A percentile compares a stretch with the other conserved stretches of the same genome.
Conservation (phyloP, 805 yeast genomes). For the Wickerhamomyces hampshirensis region DNA sequence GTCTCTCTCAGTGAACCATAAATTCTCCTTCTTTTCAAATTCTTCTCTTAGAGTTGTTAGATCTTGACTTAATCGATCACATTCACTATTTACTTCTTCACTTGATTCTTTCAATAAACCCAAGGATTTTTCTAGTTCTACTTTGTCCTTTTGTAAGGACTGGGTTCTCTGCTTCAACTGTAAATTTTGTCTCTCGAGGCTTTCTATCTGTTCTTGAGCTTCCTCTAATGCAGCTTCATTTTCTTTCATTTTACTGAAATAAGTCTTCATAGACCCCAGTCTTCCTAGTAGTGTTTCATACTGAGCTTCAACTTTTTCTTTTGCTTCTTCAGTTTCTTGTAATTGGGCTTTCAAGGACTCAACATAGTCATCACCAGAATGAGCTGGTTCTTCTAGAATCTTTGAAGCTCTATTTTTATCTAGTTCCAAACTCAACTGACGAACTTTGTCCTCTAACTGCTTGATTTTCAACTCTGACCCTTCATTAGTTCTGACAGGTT, state of each 20-base stretch:
- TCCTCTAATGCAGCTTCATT: conserved; percentile 58
- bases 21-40: conserved; percentile 18
- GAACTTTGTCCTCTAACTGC: conserved; percentile 11
- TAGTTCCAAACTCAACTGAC: conserved; percentile 10
- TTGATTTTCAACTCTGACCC: not conserved
- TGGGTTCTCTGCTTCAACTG: conserved; percentile 31
- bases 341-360: conserved; percentile 27
- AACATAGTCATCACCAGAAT: conserved; percentile 8
- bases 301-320: conserved; percentile 52
- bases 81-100: conserved; percentile 46
- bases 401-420: not conserved
- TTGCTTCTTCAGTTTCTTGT: conserved; percentile 39
- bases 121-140: conserved; percentile 29
- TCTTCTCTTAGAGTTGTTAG: conserved; percentile 36
- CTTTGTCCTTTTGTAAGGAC: conserved; percentile 27
- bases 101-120: conserved; percentile 37
- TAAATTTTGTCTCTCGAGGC: conserved; percentile 39
- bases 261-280: conserved; percentile 67
- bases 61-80: conserved; percentile 43
- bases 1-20: conserved; percentile 3
- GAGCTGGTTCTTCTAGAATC: conserved; percentile 1
- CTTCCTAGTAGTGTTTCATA: conserved; percentile 59
- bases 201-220: conserved; percentile 44
- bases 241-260: conserved; percentile 70
- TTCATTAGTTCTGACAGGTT: conserved; percentile 1